These are phyloP conservation scores for Umbelopsis sp. DNA, from an alignment of 371 early-diverging fungal species.

Conservation along the genomic window DNA sequence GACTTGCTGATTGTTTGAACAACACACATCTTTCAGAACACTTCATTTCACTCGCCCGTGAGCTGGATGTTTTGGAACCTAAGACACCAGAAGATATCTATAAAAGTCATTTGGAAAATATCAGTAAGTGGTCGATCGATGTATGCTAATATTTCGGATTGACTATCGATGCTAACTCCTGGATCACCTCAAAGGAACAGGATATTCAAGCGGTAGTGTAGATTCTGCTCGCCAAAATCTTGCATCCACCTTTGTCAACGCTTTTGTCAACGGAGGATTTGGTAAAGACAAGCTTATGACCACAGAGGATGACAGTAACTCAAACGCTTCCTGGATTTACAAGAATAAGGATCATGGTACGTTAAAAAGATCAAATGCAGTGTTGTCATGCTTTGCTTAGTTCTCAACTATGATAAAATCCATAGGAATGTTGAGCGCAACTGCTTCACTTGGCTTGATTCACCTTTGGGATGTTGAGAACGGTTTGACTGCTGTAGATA, in stretches of 20 bases:
- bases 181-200: conserved; percentile 38
- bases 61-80: conserved; percentile 93
- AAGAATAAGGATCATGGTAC: conserved; percentile 94
- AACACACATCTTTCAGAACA: conserved; percentile 86
- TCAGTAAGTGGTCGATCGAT: conserved; percentile 46
- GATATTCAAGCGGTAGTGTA: conserved; percentile 65
- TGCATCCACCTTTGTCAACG: conserved; percentile 97
- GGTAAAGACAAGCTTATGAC: conserved; percentile 92
- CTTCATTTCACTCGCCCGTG: conserved; percentile 87
- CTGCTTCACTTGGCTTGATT: conserved; percentile 93
- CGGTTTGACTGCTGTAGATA: conserved; percentile 90
- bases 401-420: background rate
- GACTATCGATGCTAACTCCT: too few relatives aligned
- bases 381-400: background rate
- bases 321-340: conserved; percentile 83
- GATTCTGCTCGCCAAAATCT: conserved; percentile 96
- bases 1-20: conserved; percentile 83
- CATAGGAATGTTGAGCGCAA: conserved; percentile 86
- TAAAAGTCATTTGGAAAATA: conserved; percentile 94
- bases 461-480: conserved; percentile 93
- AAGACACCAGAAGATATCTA: conserved; percentile 98
- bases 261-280: conserved; percentile 97
- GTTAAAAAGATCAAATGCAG: background rate
- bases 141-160: too few relatives aligned
- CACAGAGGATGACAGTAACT: conserved; percentile 71